Percentiles rank a stretch among this genome's conserved stretches.
These are phyloP conservation scores for Ajuga reptans DNA, from an alignment of 305 asterid species.

Conservation along the genomic window DNA sequence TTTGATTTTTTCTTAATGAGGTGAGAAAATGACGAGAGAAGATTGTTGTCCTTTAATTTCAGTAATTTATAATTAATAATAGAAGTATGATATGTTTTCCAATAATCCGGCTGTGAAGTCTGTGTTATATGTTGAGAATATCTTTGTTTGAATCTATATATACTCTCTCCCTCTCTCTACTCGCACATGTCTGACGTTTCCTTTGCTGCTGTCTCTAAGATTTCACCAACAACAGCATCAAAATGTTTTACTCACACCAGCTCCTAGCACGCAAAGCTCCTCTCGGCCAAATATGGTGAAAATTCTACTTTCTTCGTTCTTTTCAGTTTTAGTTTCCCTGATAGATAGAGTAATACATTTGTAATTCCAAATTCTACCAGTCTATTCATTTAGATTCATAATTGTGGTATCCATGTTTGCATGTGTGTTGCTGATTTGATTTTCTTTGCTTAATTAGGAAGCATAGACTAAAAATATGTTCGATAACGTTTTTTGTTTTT, in stretches of 20 bases:
- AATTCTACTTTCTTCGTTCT: neutral
- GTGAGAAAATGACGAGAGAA: neutral
- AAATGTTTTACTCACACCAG: conserved; percentile 83
- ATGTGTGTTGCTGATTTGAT: too few species aligned
- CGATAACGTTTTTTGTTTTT: too few species aligned
- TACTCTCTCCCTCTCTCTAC: conserved; percentile 10
- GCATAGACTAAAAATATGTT: too few species aligned
- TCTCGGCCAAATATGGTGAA: conserved; percentile 89
- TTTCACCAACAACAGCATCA: conserved; percentile 9
- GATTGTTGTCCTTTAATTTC: neutral
- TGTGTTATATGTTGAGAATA: neutral
- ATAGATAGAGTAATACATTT: too few species aligned
- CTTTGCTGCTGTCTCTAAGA: neutral
- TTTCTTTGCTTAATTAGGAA: too few species aligned
- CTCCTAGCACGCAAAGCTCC: conserved; percentile 95
- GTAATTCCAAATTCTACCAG: too few species aligned
- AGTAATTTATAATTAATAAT: neutral
- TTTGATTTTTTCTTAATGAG: neutral
- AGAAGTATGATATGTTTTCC: neutral
- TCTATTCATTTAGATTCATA: too few species aligned
- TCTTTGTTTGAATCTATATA: too few species aligned
- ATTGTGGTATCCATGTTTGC: too few species aligned
- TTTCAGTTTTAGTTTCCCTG: neutral
- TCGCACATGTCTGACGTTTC: neutral
- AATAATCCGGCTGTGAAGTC: neutral